These are phyloP conservation scores for Pichia inconspicua DNA, from an alignment of 1,139 yeast genomes.

Conservation along the genomic window DNA sequence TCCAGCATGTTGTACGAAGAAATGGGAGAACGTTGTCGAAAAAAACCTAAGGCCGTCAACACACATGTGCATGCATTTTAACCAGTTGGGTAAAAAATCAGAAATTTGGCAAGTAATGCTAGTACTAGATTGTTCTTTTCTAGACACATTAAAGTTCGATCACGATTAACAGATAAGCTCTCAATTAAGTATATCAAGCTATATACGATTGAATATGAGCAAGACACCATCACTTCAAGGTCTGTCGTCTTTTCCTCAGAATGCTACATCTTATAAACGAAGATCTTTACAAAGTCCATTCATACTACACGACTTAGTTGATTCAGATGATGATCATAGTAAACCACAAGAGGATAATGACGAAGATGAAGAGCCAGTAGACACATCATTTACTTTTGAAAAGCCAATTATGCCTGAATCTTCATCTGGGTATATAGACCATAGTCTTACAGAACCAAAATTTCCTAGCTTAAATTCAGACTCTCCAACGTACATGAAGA, in stretches of 20 bases:
- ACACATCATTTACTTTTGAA: neutral
- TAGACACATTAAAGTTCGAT: too few relatives aligned
- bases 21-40: too few relatives aligned
- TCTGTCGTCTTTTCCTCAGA: slow-evolving; percentile 1
- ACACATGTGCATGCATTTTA: neutral
- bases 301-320: slow-evolving; percentile 6
- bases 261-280: slow-evolving; percentile 9
- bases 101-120: neutral
- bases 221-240: slow-evolving; percentile 2
- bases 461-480: neutral
- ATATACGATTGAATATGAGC: neutral
- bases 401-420: neutral
- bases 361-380: neutral
- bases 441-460: neutral
- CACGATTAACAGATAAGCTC: too few relatives aligned
- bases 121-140: too few relatives aligned
- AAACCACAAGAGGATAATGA: neutral
- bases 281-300: slow-evolving; percentile 14
- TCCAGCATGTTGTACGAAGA: slow-evolving; percentile 34
- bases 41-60: too few relatives aligned
- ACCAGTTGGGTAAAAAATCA: neutral
- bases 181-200: too few relatives aligned
- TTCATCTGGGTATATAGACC: too few relatives aligned
- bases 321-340: neutral
- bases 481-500: neutral